Percentiles rank a stretch among this genome's conserved stretches.
phyloP scores from a whole-genome alignment of 2,329 filamentous ascomycete genomes.

The Alternaria sp. region DNA sequence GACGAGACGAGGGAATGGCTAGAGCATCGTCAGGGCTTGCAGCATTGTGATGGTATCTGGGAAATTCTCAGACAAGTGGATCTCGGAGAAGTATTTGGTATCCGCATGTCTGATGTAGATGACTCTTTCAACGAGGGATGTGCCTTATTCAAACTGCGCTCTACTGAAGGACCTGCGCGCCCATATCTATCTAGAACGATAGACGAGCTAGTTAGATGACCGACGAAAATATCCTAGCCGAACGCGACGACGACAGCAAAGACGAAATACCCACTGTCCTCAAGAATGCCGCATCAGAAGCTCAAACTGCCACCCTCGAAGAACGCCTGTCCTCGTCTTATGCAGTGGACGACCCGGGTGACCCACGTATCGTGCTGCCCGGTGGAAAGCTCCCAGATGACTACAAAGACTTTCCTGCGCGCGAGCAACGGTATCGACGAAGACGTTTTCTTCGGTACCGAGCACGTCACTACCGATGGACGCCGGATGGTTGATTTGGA shows the following conservation, averaged over 20 bases:
- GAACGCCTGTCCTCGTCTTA: neutral
- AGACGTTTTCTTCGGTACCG: conserved; percentile 2
- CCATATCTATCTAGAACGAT: conserved; percentile 8
- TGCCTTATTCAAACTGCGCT: conserved; percentile 5
- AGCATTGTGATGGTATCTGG: conserved; percentile 5
- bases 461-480: neutral
- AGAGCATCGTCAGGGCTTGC: neutral
- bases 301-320: conserved; percentile 9
- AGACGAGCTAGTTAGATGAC: neutral
- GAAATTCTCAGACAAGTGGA: neutral
- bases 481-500: neutral
- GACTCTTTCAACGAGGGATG: conserved; percentile 2
- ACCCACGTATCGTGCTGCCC: neutral
- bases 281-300: neutral
- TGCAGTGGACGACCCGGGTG: neutral
- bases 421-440: conserved; percentile 14
- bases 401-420: conserved; percentile 16
- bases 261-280: conserved; percentile 1
- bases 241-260: neutral
- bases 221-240: neutral
- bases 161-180: conserved; percentile 4
- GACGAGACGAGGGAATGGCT: conserved; percentile 9
- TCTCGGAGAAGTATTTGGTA: neutral
- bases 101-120: neutral
- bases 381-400: conserved; percentile 9